Evolutionary conservation across 192 early-diverging fungal species (phyloP), one percentile per base, ranked within the genome.

Genomic region (Coemansia erecta): DNA sequence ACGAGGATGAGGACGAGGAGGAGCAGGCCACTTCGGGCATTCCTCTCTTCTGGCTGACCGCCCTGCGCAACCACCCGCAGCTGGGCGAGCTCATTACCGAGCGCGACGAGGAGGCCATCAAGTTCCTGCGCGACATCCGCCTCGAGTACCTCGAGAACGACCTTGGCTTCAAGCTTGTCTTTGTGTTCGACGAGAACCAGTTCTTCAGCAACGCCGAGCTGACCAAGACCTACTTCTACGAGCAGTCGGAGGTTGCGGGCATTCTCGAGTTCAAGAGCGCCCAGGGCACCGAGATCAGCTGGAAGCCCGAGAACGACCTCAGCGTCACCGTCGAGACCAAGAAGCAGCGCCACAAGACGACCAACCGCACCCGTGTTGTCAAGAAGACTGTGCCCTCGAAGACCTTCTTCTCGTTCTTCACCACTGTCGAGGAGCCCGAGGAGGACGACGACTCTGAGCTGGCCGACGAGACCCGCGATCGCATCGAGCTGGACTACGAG

Each of bases 401-500:
- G 56, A 94, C 95, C 54, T 99, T 99, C 87, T 99, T 99, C 85
- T 86, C 83, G 52, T 98, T 98, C 87, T 99, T 99, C 81, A 85
- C 69, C 26, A 84, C 81, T 24, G 86, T 90, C 13, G 86, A 89
- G 23, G 89, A 90, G 66, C 89, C 85, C 31, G 87, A 86, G 21
- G 83, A 81, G 17, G 89, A 90, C 10, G 84, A 89, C 35, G 84
- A 88, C 51, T 83, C 84, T 42, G 91, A 90, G 19, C 83, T 86
- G 37, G 86, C 82, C 43, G 87, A 92, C 52, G 85, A 91, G 73
- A 76, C 93, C 53, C 93, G 94, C 61, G 85, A 88, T 48, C 89
- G 84, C 63, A 81, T 99, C 42, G 94, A 98, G 83, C 70, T 79
- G 35, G 97, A 99, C 78, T 99, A 98, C 77, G 92, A 96, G 80